Evolutionary conservation across 176 grass and related monocot genomes (phyloP), one percentile per base, ranked within the genome.

Genomic region (Bonia amplexicaulis): DNA sequence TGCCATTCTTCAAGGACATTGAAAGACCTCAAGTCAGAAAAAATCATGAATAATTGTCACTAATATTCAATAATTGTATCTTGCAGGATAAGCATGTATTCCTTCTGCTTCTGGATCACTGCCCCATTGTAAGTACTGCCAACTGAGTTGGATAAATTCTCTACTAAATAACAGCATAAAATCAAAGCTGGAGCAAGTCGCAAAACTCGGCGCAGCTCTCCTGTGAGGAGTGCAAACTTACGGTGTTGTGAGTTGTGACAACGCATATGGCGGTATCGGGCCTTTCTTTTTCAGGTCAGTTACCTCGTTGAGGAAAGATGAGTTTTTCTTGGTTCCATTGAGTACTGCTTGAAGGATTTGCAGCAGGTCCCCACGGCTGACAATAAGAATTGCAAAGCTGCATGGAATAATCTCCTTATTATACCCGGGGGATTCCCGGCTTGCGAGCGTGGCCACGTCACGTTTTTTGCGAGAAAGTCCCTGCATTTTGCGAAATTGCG

Each of bases 331-430:
- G 17, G 73, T 26, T 79, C 53, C 82, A 51, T 71, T 57, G 14
- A 98, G 81, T 25, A 98, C 74, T 41, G 93, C 80, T 87, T 98
- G 93, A 86, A 95, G 84, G n/a, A 95, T 95, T 77, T 98, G 95
- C 4, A 98, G 80, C 35, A 93, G 91, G 57, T 98, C 95, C 68
- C 95, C 95, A 78, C 92, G 95, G 65, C 93, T 95, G 44, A 98
- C 95, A 64, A 95, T 78, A 47, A 98, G 66, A 55, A 98, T 60
- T 45, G 80, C 73, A 37, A 72, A 90, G 45, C 95, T 98, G 80
- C 68, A 79, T 63, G 48, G 16, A 85, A 66, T n/a, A n/a, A n/a
- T n/a, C n/a, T n/a, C n/a, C n/a, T n/a, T n/a, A n/a, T n/a, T n/a
- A n/a, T n/a, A n/a, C n/a, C n/a, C n/a, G n/a, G n/a, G n/a, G n/a